Evolutionary conservation across 768 basidiomycete genomes (phyloP).

Genomic region (Termitomyces sp.): DNA sequence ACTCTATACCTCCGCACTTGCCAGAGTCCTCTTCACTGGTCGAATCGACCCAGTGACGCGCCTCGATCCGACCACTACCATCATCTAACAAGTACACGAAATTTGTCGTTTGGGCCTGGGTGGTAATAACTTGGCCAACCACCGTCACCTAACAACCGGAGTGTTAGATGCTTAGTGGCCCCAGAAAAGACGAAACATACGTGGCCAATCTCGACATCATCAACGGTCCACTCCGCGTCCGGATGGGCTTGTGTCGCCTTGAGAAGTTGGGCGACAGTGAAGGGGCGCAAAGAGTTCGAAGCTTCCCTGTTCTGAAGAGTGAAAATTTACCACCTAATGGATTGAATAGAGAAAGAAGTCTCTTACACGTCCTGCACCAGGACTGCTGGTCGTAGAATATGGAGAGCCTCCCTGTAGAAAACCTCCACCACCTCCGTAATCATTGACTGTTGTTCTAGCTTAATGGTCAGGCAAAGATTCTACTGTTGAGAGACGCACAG

Average conservation of each 20-base stretch:
- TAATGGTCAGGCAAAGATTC: slow-evolving; percentile 4
- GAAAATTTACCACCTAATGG: background rate
- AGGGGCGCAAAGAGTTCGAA: slow-evolving; percentile 49
- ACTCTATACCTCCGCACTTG: slow-evolving; percentile 44
- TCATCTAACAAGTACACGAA: slow-evolving; percentile 79
- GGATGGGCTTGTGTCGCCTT: slow-evolving; percentile 79
- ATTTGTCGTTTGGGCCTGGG: slow-evolving; percentile 74
- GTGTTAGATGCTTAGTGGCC: background rate
- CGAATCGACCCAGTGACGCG: slow-evolving; percentile 79
- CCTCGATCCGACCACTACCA: slow-evolving; percentile 75
- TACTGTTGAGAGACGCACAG: slow-evolving; percentile 25
- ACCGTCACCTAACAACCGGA: slow-evolving; percentile 50
- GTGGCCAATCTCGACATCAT: slow-evolving; percentile 76
- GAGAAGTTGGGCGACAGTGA: slow-evolving; percentile 71
- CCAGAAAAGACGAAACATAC: slow-evolving; percentile 30
- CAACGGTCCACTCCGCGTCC: slow-evolving; percentile 86
- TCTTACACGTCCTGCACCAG: slow-evolving; percentile 46
- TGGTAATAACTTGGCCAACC: slow-evolving; percentile 67
- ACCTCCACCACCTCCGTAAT: slow-evolving; percentile 46
- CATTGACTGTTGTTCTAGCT: slow-evolving; percentile 27
- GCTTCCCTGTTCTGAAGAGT: slow-evolving; percentile 29
- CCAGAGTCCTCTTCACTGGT: slow-evolving; percentile 49
- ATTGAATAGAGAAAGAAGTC: slow-evolving; percentile 3
- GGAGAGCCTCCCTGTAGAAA: slow-evolving; percentile 59
- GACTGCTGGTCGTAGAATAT: slow-evolving; percentile 53